phyloP scores from a whole-genome alignment of 2,329 filamentous ascomycete species.

The Graphilbum fragrans region DNA sequence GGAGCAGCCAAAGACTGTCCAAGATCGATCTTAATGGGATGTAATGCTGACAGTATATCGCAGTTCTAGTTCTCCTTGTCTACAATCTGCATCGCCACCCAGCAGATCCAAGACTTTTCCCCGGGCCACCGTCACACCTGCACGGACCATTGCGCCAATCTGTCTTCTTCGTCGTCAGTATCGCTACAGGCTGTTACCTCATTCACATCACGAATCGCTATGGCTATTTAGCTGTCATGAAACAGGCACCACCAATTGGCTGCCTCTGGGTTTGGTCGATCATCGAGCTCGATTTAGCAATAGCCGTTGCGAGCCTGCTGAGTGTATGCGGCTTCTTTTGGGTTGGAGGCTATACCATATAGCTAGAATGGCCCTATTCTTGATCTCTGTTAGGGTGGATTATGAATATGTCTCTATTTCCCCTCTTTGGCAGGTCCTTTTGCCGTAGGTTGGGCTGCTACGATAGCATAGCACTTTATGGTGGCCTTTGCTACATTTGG shows the following conservation, averaged over 20 bases:
- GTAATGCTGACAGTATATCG: constrained; percentile 2
- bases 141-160: constrained; percentile 39
- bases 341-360: constrained; percentile 31
- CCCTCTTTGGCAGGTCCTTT: too few species aligned
- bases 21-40: too few species aligned
- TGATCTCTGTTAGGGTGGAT: too few species aligned
- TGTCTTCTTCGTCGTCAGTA: constrained; percentile 52
- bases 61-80: constrained; percentile 43
- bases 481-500: too few species aligned
- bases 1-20: too few species aligned
- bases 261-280: constrained; percentile 91
- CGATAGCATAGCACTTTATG: too few species aligned
- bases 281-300: constrained; percentile 65
- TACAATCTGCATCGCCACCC: constrained; percentile 44
- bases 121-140: constrained; percentile 31
- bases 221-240: constrained; percentile 82
- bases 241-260: constrained; percentile 76
- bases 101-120: constrained; percentile 34
- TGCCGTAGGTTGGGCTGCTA: too few species aligned
- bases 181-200: constrained; percentile 61
- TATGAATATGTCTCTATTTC: too few species aligned
- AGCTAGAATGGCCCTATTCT: too few species aligned
- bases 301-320: constrained; percentile 45
- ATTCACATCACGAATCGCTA: constrained; percentile 69
- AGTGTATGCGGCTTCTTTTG: constrained; percentile 32